These are phyloP conservation scores for Leishmania guyanensis DNA, from an alignment of 208 protist species.

Conservation along the genomic window DNA sequence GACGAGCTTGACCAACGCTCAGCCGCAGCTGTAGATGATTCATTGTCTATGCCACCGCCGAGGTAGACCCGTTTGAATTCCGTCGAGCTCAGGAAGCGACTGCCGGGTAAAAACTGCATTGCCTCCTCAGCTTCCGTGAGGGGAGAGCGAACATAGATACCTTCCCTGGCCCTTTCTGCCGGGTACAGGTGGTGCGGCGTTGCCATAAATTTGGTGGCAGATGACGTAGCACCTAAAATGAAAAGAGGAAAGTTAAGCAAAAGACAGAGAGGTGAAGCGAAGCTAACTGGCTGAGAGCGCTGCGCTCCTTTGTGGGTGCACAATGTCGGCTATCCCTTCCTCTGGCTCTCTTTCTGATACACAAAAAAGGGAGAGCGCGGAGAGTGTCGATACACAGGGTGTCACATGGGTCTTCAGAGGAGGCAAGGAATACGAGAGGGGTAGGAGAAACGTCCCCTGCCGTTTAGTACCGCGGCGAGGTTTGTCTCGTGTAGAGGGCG, in stretches of 20 bases:
- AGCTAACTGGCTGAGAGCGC: background rate
- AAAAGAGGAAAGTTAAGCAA: background rate
- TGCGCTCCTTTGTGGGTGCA: background rate
- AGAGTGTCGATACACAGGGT: background rate
- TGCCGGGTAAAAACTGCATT: conserved; percentile 7
- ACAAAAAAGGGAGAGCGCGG: background rate
- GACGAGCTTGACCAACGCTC: background rate
- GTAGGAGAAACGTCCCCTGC: background rate
- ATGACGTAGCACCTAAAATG: background rate
- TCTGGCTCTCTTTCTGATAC: background rate
- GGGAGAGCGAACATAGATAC: conserved; percentile 30
- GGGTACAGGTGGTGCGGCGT: background rate
- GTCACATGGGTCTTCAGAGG: background rate
- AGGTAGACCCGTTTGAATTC: conserved; percentile 63
- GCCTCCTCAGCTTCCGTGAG: conserved; percentile 21
- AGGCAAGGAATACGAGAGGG: background rate
- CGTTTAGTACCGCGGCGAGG: background rate
- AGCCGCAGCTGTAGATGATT: background rate
- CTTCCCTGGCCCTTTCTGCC: background rate
- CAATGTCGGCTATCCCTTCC: background rate
- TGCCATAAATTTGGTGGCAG: background rate
- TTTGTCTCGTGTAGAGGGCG: background rate
- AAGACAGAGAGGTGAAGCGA: background rate
- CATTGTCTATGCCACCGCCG: background rate
- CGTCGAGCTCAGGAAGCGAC: conserved; percentile 44